These are phyloP conservation scores for Lactarius akahatsu DNA, from an alignment of 768 basidiomycete genomes.

Conservation along the genomic window DNA sequence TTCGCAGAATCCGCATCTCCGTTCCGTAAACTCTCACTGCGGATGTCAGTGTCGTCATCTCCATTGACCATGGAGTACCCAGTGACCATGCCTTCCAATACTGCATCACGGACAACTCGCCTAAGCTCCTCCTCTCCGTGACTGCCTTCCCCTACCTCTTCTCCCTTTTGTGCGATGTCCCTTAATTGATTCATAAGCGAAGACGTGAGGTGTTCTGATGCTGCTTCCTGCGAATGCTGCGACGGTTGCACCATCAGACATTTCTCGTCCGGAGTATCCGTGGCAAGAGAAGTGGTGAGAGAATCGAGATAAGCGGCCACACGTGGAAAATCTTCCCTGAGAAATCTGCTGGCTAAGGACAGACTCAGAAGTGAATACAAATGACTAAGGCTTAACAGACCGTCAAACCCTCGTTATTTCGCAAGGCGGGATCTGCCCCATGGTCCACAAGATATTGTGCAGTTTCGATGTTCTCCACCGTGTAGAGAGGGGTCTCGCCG, in stretches of 20 bases:
- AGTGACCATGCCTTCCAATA: conserved; percentile 62
- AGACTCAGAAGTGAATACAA: conserved; percentile 1
- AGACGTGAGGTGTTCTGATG: conserved; percentile 68
- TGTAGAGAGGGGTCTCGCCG: conserved; percentile 90
- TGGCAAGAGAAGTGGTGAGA: conserved; percentile 32
- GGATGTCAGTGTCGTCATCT: conserved; percentile 23
- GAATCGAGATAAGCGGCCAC: conserved; percentile 61
- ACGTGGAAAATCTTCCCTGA: conserved; percentile 67
- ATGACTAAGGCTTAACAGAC: conserved; percentile 45
- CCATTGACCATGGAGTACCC: conserved; percentile 53
- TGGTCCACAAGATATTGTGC: conserved; percentile 77
- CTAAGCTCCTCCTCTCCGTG: conserved; percentile 62
- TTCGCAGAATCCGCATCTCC: conserved; percentile 19
- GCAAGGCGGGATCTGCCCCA: conserved; percentile 62
- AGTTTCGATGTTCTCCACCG: conserved; percentile 77
- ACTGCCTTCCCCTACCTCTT: conserved; percentile 53
- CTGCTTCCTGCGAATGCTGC: conserved; percentile 64
- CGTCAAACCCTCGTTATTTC: conserved; percentile 72
- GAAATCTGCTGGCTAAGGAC: conserved; percentile 61
- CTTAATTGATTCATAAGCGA: conserved; percentile 64
- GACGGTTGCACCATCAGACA: conserved; percentile 43
- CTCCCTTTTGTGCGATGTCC: conserved; percentile 62
- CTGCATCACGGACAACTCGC: conserved; percentile 58
- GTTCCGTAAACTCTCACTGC: not conserved
- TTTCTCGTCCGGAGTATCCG: conserved; percentile 29